Evolutionary conservation across 1,139 yeast genomes (phyloP).

Genomic region (Hansenula lynferdii): DNA sequence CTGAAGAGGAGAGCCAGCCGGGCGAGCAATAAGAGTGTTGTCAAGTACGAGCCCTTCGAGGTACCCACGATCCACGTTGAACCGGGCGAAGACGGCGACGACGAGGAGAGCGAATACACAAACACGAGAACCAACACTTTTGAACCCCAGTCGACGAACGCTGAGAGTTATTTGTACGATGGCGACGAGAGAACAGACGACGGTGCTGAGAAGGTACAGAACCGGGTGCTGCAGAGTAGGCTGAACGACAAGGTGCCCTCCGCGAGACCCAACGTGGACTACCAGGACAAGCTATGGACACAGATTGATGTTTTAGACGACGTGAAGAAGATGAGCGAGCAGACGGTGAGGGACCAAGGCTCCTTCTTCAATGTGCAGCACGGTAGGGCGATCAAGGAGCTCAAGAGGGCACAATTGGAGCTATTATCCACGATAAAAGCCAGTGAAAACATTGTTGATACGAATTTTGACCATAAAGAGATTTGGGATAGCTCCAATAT

Average conservation of each 20-base stretch:
- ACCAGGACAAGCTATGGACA: slow-evolving; percentile 79
- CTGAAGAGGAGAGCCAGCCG: slow-evolving; percentile 1
- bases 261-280: slow-evolving; percentile 46
- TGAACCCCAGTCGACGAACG: background rate
- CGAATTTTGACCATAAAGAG: slow-evolving; percentile 17
- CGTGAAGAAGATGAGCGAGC: slow-evolving; percentile 60
- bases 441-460: slow-evolving; percentile 16
- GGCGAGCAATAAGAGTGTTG: background rate
- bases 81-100: background rate
- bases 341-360: slow-evolving; percentile 41
- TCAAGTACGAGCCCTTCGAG: background rate
- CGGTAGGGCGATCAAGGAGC: slow-evolving; percentile 46
- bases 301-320: slow-evolving; percentile 86
- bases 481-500: slow-evolving; percentile 30
- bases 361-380: slow-evolving; percentile 63
- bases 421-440: slow-evolving; percentile 53
- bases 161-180: background rate
- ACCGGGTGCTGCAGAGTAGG: no score
- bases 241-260: slow-evolving; percentile 39
- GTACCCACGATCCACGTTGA: slow-evolving; percentile 1
- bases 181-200: no score
- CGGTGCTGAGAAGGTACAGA: no score
- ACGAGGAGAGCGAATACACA: no score
- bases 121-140: slow-evolving; percentile 1
- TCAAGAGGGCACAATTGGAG: slow-evolving; percentile 57